Conservation (phyloP, 1,139 yeast species). For the Candida smagusa region DNA sequence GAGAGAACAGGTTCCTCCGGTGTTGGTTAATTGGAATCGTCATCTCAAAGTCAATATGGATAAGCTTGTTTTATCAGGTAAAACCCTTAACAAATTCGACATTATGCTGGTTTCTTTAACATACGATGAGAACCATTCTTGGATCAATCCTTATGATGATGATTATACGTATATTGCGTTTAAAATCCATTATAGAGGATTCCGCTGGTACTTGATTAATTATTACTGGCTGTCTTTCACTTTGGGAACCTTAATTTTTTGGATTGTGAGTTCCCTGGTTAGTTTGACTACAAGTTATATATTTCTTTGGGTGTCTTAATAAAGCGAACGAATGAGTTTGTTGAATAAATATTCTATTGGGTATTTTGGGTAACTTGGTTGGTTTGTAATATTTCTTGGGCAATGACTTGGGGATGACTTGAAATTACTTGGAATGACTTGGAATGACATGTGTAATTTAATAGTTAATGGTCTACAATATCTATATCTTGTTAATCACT, state of each 20-base stretch:
- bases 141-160: conserved; percentile 6
- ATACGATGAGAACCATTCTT: background rate
- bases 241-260: conserved; percentile 48
- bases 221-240: conserved; percentile 47
- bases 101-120: conserved; percentile 4
- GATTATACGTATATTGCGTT: conserved; percentile 11
- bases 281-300: conserved; percentile 26
- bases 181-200: conserved; percentile 30
- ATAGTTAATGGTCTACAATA: no score
- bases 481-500: no score
- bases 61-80: conserved; percentile 10
- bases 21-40: conserved; percentile 23
- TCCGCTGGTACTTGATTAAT: conserved; percentile 53
- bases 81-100: conserved; percentile 3
- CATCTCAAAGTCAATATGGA: conserved; percentile 10
- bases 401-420: no score
- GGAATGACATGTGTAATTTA: no score
- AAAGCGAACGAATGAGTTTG: background rate
- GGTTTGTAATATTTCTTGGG: no score
- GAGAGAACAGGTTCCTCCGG: conserved; percentile 38
- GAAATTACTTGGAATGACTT: no score
- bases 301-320: conserved; percentile 9
- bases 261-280: conserved; percentile 37
- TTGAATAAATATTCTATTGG: no score
- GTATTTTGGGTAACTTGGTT: no score